Evolutionary conservation across 805 yeast genomes (phyloP).

Genomic region (Kregervanrija delftensis): DNA sequence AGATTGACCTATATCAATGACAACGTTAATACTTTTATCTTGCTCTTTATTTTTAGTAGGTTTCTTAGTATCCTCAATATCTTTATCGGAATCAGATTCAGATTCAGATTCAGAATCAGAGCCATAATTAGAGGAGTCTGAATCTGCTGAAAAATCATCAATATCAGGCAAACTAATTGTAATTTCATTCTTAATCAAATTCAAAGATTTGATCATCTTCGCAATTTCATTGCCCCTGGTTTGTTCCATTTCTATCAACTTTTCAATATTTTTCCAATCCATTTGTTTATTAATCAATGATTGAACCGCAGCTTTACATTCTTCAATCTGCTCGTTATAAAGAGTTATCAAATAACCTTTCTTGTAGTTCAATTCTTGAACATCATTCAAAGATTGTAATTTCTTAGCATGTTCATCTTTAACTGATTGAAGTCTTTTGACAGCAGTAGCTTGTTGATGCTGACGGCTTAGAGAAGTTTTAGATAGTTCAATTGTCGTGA

Average conservation of each 20-base stretch:
- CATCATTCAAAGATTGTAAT: constrained; percentile 54
- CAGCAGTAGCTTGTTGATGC: constrained; percentile 69
- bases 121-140: constrained; percentile 12
- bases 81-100: constrained; percentile 28
- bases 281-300: constrained; percentile 68
- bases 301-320: constrained; percentile 63
- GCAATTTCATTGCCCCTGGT: constrained; percentile 61
- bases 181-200: constrained; percentile 62
- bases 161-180: constrained; percentile 45
- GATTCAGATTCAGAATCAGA: constrained; percentile 29
- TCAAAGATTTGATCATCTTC: constrained; percentile 56
- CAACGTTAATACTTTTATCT: constrained; percentile 37
- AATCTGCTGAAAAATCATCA: constrained; percentile 31
- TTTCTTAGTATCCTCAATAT: constrained; percentile 17
- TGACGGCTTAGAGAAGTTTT: constrained; percentile 70
- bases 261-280: constrained; percentile 91
- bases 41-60: constrained; percentile 9
- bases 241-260: constrained; percentile 63
- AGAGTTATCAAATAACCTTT: constrained; percentile 71
- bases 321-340: constrained; percentile 64
- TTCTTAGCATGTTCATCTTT: constrained; percentile 65
- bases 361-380: constrained; percentile 54
- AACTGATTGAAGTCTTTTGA: constrained; percentile 68
- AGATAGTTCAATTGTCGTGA: constrained; percentile 78
- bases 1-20: constrained; percentile 61